phyloP scores from a whole-genome alignment of 2,329 filamentous ascomycete genomes.

The Hymenoscyphus salicellus region DNA sequence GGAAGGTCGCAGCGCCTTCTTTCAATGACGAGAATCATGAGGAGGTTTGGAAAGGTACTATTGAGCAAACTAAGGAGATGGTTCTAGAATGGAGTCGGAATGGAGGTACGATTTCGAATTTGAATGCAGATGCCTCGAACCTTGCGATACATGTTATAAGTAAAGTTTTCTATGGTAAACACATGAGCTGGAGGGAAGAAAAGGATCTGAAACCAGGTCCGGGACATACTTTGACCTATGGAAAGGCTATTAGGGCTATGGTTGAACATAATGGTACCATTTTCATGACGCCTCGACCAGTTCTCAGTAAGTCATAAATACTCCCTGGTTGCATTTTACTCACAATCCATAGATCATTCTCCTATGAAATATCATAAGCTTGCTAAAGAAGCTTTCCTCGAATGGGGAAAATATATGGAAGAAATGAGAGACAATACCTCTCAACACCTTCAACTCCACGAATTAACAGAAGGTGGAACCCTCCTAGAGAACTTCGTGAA shows the following conservation, averaged over 20 bases:
- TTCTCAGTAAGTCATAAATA: neutral
- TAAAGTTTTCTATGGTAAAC: neutral
- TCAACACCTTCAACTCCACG: neutral
- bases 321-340: neutral
- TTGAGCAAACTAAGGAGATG: neutral
- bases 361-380: neutral
- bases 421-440: neutral
- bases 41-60: neutral
- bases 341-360: neutral
- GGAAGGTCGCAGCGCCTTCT: neutral
- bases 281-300: neutral
- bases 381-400: constrained; percentile 1
- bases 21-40: neutral
- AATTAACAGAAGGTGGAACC: neutral
- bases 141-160: neutral
- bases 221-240: neutral
- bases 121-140: neutral
- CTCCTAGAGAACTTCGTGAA: neutral
- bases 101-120: neutral
- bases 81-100: neutral
- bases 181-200: neutral
- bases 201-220: neutral
- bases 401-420: constrained; percentile 4
- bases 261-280: neutral
- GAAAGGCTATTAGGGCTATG: neutral